These are phyloP conservation scores for Circinella minor DNA, from an alignment of 371 early-diverging fungal genomes.

Conservation along the genomic window DNA sequence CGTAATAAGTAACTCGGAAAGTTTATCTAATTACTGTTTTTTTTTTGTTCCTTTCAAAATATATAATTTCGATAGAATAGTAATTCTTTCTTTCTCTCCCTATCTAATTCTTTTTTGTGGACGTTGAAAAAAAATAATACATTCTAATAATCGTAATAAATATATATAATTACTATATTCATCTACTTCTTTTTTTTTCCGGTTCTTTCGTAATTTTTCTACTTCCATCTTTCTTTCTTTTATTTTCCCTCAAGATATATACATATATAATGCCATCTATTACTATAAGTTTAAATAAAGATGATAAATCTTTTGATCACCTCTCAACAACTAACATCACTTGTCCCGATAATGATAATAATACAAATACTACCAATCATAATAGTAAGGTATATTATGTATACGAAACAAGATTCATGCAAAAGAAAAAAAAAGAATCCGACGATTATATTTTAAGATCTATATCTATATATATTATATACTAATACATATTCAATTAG, in stretches of 20 bases:
- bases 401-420: background rate
- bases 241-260: background rate
- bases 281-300: background rate
- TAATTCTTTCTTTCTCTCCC: background rate
- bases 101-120: too few relatives aligned
- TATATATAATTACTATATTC: too few relatives aligned
- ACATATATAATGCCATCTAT: background rate
- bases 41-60: background rate
- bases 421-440: background rate
- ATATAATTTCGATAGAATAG: slow-evolving; percentile 4
- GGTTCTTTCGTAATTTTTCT: background rate
- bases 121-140: too few relatives aligned
- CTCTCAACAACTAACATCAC: too few relatives aligned
- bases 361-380: background rate
- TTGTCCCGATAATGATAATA: background rate
- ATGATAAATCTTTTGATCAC: background rate
- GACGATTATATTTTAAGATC: background rate
- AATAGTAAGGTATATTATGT: background rate
- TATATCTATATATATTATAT: background rate
- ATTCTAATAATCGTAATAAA: too few relatives aligned
- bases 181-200: background rate
- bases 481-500: background rate
- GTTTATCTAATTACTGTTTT: background rate
- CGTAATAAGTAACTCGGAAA: background rate
- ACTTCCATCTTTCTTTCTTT: background rate